Evolutionary conservation across 1,284 basidiomycete species (phyloP), one percentile per base, ranked within the genome.

Genomic region (Mycosarcoma maydis): DNA sequence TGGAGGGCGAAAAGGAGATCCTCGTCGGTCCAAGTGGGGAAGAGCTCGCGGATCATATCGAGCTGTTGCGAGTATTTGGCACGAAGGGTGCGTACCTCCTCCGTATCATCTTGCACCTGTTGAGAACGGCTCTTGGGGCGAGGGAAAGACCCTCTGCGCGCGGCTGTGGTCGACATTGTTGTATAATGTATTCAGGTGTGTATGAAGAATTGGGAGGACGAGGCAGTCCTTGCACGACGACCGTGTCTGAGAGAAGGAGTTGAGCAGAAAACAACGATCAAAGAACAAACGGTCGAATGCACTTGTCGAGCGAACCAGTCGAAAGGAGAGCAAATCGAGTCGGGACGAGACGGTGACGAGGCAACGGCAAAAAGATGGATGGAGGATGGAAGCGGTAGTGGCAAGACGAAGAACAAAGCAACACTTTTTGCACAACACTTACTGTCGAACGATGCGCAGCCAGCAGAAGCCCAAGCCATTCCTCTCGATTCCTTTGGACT

Each of bases 21-120:
- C 79, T 93, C 91, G 73, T 86, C 86, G 79, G 89, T 87, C 89
- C 88, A 94, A 73, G 82, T 77, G 11, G 91, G 88, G 81, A 92
- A 94, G 61, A 88, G 82, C 80, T 92, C 92, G 80, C 89, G 87
- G 14, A 93, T 87, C 58, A 88, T 86, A 29, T 84, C 81, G 48
- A 82, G 76, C 54, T 80, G 74, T 23, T 68, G 90, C 39, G 72
- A 58, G 69, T 78, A 81, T 60, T 77, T 80, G 34, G 75, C 48
- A 37, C 80, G 73, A 40, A 81, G 71, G 34, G 45, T 51, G 22
- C 73, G 65, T 24, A 78, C 76, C 70, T 76, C 77, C 51, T 81
- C 80, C 27, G 80, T 79, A 42, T 81, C 80, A 45, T 79, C 78
- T 48, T 64, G 69, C n/a, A 61, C 47, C 27, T 70, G 60, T 48